Evolutionary conservation across 495 filamentous ascomycete species (phyloP).

Genomic region (Trichoderma gamsii): DNA sequence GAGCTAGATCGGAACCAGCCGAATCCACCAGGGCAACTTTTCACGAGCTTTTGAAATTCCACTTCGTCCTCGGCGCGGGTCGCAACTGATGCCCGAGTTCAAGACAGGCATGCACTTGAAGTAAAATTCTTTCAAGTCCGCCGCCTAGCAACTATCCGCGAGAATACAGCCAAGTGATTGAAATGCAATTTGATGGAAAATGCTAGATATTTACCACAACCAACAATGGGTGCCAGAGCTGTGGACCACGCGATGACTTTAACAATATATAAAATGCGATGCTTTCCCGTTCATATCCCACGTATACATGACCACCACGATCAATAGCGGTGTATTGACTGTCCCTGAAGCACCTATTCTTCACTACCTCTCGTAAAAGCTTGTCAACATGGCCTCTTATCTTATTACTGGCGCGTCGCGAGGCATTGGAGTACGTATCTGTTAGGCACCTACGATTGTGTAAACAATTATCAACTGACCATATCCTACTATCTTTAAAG

Average conservation of each 20-base stretch:
- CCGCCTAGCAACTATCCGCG: not conserved
- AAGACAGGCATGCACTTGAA: not conserved
- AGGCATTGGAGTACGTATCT: constrained; percentile 30
- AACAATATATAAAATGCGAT: not conserved
- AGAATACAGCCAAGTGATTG: not conserved
- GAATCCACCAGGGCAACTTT: not conserved
- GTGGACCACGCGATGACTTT: not conserved
- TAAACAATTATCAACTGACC: not conserved
- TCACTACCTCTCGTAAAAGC: constrained; percentile 3
- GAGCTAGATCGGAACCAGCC: not conserved
- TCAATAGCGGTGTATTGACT: not conserved
- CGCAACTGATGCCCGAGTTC: not conserved
- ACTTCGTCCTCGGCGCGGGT: not conserved
- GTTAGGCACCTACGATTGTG: not conserved
- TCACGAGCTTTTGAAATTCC: not conserved
- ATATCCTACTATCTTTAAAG: constrained; percentile 15
- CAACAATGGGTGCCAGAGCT: not conserved
- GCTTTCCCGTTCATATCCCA: not conserved
- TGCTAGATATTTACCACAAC: not conserved
- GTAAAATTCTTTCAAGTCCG: not conserved
- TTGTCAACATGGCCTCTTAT: constrained; percentile 30
- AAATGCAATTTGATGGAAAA: not conserved
- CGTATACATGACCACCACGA: not conserved
- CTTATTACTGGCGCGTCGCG: constrained; percentile 29
- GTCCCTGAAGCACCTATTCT: not conserved